Percentiles rank a stretch among this genome's conserved stretches.
phyloP scores from a whole-genome alignment of 352 stramenopile genomes.

The Phytophthora litchii region DNA sequence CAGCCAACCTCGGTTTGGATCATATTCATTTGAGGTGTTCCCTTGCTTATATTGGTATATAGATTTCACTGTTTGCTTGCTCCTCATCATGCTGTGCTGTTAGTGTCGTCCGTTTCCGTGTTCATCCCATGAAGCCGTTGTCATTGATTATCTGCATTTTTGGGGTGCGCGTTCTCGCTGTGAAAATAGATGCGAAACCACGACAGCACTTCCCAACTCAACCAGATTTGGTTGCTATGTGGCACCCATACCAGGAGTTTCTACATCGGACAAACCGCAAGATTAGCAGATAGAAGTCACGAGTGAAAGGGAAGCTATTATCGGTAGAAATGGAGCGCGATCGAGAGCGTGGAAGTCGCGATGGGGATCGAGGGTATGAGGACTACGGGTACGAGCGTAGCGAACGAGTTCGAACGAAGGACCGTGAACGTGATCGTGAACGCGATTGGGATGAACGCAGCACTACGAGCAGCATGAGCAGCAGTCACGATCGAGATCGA shows the following conservation, averaged over 20 bases:
- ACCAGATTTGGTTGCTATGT: not conserved
- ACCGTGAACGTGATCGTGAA: constrained; percentile 34
- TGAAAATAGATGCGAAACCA: constrained; percentile 46
- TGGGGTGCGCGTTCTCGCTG: not conserved
- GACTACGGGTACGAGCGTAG: constrained; percentile 36
- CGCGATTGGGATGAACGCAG: constrained; percentile 44
- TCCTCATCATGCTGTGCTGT: constrained; percentile 2
- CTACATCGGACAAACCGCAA: constrained; percentile 22
- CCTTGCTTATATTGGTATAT: constrained; percentile 32
- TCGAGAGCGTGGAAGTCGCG: constrained; percentile 30
- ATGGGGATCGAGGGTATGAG: constrained; percentile 24
- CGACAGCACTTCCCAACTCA: constrained; percentile 17
- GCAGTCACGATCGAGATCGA: constrained; percentile 33
- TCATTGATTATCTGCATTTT: constrained; percentile 7
- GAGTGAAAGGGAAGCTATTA: constrained; percentile 8
- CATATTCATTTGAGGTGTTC: constrained; percentile 13
- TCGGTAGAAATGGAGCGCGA: constrained; percentile 43
- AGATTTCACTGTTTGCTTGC: constrained; percentile 35
- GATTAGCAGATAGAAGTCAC: constrained; percentile 10
- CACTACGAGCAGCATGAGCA: constrained; percentile 29
- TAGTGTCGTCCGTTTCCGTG: constrained; percentile 15
- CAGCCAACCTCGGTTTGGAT: constrained; percentile 15
- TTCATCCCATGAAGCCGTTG: constrained; percentile 19
- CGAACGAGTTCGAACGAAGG: constrained; percentile 31
- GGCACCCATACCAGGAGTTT: constrained; percentile 30